Base-by-base conservation (phyloP, 2,329 filamentous ascomycete genomes). In the Diaporthe batatas region DNA sequence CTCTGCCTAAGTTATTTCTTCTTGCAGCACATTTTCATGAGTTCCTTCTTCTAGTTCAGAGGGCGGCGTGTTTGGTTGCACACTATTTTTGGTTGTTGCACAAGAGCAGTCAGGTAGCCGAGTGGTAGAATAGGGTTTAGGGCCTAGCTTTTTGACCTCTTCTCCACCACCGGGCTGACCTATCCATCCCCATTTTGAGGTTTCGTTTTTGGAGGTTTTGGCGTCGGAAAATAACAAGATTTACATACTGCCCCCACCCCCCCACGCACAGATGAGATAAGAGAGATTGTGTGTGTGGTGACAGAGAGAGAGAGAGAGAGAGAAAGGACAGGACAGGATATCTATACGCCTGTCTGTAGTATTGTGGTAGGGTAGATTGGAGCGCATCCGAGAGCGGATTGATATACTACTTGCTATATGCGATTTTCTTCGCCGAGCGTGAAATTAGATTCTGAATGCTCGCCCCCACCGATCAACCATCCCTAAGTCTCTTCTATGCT, bases 1-100 rank as follows among this genome's bases (percentile, higher is more conserved):
- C 76, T 81, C 77, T 77, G 78, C 62, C 62, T 65, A 65, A 65
- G 44, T 25, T 25, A 23, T 18, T 18, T 2, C 6, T 23, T 53
- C 29, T n/a, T n/a, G n/a, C n/a, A n/a, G 6, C 44, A 16, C 11
- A 34, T 18, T 16, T 42, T 18, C 21, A 34, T 14, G 59, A 49
- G 29, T 16, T 65, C 34, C 34, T 47, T 7, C 21, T 14, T 7
- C 21, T 14, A 36, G 25, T 49, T 64, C 39, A 47, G 44, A 21
- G 59, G 62, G 21, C 21, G 44, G 44, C 44, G 21, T 34, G 62
- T 51, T 51, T 65, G 36, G 36, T 39, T 39, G 36, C 62, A 51
- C 32, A 51, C 29, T 29, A 29, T 29, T 29, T 29, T 29, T 29
- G 29, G 29, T 65, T 42, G 36, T 39, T 39, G 36, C 62, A 51